Percentiles rank a stretch among this genome's conserved stretches.
These are phyloP conservation scores for Cairneyella variabilis DNA, from an alignment of 495 filamentous ascomycete species.

Conservation along the genomic window DNA sequence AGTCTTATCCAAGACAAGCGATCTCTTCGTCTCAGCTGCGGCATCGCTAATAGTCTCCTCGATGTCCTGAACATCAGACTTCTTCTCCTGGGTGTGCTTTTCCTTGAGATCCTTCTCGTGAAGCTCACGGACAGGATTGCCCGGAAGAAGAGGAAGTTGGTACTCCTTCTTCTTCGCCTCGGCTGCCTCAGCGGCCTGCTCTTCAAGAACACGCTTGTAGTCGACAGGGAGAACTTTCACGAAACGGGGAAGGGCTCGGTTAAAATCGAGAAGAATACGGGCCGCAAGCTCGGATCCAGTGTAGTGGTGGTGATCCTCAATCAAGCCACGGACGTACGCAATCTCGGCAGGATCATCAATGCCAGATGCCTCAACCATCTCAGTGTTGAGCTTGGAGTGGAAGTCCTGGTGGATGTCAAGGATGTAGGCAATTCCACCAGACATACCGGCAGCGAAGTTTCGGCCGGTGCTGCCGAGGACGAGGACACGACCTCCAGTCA, in stretches of 20 bases:
- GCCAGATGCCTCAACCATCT: conserved; percentile 93
- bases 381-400: conserved; percentile 89
- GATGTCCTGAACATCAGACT: conserved; percentile 84
- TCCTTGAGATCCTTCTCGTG: conserved; percentile 44
- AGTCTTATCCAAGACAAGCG: conserved; percentile 95
- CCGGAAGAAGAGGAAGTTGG: conserved; percentile 73
- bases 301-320: conserved; percentile 99
- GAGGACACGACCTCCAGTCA: conserved; percentile 95
- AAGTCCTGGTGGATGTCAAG: conserved; percentile 93
- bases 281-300: conserved; percentile 97
- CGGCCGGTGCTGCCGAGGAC: conserved; percentile 91
- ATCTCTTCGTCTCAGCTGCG: conserved; percentile 89
- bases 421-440: conserved; percentile 96
- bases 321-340: conserved; percentile 86
- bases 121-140: conserved; percentile 42
- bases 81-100: conserved; percentile 62
- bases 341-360: conserved; percentile 91
- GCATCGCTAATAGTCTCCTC: conserved; percentile 91
- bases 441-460: conserved; percentile 99
- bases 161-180: conserved; percentile 80
- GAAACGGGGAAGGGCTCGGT: conserved; percentile 84
- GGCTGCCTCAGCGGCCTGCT: conserved; percentile 81
- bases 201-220: conserved; percentile 91
- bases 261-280: conserved; percentile 95
- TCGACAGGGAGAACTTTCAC: conserved; percentile 94